Evolutionary conservation across 805 yeast species (phyloP).

Genomic region (Nakazawaea pomicola): DNA sequence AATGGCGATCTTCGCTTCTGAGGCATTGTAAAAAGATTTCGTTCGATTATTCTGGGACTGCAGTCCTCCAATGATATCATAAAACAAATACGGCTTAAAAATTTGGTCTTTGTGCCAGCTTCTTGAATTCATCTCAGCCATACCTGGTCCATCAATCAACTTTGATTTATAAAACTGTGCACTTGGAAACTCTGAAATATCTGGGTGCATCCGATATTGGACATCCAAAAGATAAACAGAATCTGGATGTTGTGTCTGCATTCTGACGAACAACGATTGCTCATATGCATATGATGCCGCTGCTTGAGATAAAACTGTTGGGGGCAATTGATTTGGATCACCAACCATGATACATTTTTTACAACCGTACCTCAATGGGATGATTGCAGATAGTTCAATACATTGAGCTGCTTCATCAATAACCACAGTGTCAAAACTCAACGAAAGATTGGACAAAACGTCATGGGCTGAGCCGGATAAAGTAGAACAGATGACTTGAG

Average conservation of each 20-base stretch:
- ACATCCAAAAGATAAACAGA: slow-evolving; percentile 75
- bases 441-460: slow-evolving; percentile 65
- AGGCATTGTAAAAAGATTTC: slow-evolving; percentile 62
- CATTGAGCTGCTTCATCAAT: slow-evolving; percentile 98
- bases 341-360: slow-evolving; percentile 94
- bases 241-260: slow-evolving; percentile 63
- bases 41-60: slow-evolving; percentile 64
- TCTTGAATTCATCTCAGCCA: slow-evolving; percentile 51
- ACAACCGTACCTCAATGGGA: slow-evolving; percentile 90
- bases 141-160: slow-evolving; percentile 74
- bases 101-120: slow-evolving; percentile 62
- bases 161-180: slow-evolving; percentile 69
- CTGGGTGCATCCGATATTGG: slow-evolving; percentile 98
- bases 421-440: slow-evolving; percentile 83
- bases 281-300: slow-evolving; percentile 81
- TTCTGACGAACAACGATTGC: slow-evolving; percentile 89
- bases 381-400: slow-evolving; percentile 86
- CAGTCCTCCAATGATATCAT: slow-evolving; percentile 56
- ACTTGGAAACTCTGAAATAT: slow-evolving; percentile 83
- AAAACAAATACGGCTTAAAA: slow-evolving; percentile 75
- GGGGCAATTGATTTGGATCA: slow-evolving; percentile 97
- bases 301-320: slow-evolving; percentile 86
- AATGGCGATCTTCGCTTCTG: slow-evolving; percentile 71
- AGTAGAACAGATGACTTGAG: slow-evolving; percentile 88
- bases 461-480: slow-evolving; percentile 94